A percentile compares a stretch with the other conserved stretches of the same genome.
phyloP scores from a whole-genome alignment of 2,329 filamentous ascomycete species.

The Coleophoma eucalyptorum region DNA sequence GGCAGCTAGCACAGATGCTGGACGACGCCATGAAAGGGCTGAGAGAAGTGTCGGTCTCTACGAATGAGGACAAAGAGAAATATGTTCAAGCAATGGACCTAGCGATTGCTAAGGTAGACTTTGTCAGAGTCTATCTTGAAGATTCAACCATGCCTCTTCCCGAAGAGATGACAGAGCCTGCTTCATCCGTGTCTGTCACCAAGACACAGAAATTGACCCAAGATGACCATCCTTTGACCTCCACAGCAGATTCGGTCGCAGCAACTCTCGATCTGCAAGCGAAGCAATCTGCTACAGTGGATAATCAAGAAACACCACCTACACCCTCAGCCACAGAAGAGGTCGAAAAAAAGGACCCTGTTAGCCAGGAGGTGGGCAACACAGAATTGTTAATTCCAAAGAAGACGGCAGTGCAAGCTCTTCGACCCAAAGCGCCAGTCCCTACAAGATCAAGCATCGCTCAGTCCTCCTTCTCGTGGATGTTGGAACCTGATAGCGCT shows the following conservation, averaged over 20 bases:
- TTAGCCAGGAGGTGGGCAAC: background rate
- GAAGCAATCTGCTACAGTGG: background rate
- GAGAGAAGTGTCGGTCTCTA: constrained; percentile 51
- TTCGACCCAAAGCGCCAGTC: constrained; percentile 35
- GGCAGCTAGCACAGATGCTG: constrained; percentile 63
- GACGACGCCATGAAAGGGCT: constrained; percentile 62
- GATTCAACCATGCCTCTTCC: constrained; percentile 52
- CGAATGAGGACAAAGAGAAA: constrained; percentile 36
- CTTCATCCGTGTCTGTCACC: background rate
- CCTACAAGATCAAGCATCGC: constrained; percentile 64
- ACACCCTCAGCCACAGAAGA: background rate
- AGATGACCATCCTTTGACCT: background rate
- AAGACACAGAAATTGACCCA: background rate
- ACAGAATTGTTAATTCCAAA: background rate
- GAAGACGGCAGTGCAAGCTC: background rate
- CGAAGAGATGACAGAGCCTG: constrained; percentile 9
- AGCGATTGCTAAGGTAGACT: constrained; percentile 59
- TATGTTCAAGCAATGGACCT: constrained; percentile 52
- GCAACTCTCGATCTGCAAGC: background rate
- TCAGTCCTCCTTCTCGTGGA: constrained; percentile 76
- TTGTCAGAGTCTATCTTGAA: constrained; percentile 59
- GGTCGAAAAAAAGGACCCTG: background rate
- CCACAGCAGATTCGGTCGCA: background rate
- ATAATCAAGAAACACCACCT: background rate
- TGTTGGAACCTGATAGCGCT: constrained; percentile 52